Conservation (phyloP, 257 asterid species). For the Prunella vulgaris region DNA sequence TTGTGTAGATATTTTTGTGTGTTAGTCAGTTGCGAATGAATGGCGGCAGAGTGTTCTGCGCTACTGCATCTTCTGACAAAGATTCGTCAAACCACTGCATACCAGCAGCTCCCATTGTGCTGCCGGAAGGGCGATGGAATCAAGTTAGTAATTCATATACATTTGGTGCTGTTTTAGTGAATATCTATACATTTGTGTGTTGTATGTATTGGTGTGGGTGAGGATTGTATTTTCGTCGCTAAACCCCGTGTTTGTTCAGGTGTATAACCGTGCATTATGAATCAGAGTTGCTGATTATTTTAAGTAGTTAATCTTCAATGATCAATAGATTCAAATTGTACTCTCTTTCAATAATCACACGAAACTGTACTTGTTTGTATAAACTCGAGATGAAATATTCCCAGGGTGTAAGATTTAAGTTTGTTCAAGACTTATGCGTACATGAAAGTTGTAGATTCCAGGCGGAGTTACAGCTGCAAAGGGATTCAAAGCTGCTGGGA, state of each 20-base stretch:
- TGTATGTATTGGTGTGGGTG: neutral
- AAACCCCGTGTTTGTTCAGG: neutral
- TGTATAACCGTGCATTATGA: neutral
- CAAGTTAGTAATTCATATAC: constrained; percentile 45
- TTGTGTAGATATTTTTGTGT: constrained; percentile 36
- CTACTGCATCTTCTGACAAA: constrained; percentile 38
- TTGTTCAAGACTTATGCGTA: constrained; percentile 20
- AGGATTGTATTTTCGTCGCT: too few species aligned
- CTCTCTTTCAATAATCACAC: neutral
- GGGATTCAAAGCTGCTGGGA: constrained; percentile 96
- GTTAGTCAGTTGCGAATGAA: constrained; percentile 25
- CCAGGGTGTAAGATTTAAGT: neutral
- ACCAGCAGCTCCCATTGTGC: constrained; percentile 83
- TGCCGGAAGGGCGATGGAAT: constrained; percentile 89
- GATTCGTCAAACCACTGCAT: constrained; percentile 52
- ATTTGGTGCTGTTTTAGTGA: neutral
- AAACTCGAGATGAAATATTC: neutral
- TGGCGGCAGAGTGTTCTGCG: constrained; percentile 34
- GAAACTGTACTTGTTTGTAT: neutral
- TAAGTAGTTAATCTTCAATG: neutral
- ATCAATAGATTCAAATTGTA: neutral
- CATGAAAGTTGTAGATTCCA: constrained; percentile 51
- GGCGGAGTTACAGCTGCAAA: constrained; percentile 96
- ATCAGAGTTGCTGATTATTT: neutral
- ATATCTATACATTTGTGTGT: neutral